Conservation (phyloP, 2,329 filamentous ascomycete species). For the Macrophomina pseudophaseolina region DNA sequence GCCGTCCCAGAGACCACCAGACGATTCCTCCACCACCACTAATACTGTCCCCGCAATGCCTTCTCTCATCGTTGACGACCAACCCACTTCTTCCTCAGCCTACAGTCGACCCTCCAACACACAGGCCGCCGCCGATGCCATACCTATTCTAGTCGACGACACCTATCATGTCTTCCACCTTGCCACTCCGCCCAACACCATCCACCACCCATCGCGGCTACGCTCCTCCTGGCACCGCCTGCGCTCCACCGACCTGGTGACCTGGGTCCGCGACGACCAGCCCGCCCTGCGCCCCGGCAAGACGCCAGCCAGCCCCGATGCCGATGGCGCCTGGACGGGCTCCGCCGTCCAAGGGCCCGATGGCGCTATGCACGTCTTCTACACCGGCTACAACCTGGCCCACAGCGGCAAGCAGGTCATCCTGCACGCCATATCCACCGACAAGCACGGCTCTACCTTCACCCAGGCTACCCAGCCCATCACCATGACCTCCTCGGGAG, state of each 20-base stretch:
- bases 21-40: background rate
- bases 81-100: background rate
- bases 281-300: slow-evolving; percentile 35
- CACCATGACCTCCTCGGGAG: slow-evolving; percentile 31
- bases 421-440: slow-evolving; percentile 35
- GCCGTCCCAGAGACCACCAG: background rate
- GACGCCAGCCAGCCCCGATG: slow-evolving; percentile 34
- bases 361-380: slow-evolving; percentile 44
- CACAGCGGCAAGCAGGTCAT: slow-evolving; percentile 42
- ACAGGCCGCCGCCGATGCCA: slow-evolving; percentile 45
- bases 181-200: slow-evolving; percentile 36
- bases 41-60: background rate
- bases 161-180: slow-evolving; percentile 46
- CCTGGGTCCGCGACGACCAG: slow-evolving; percentile 38
- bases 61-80: background rate
- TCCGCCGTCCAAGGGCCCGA: slow-evolving; percentile 41
- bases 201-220: slow-evolving; percentile 42
- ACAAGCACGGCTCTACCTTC: slow-evolving; percentile 39
- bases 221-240: slow-evolving; percentile 42
- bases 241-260: slow-evolving; percentile 38
- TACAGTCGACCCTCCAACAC: slow-evolving; percentile 36
- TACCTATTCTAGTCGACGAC: slow-evolving; percentile 43
- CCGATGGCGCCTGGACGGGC: slow-evolving; percentile 45
- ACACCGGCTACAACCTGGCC: slow-evolving; percentile 44
- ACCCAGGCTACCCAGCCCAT: slow-evolving; percentile 31